phyloP scores from a whole-genome alignment of 2,329 filamentous ascomycete genomes.

The Camptophora hylomeconis region DNA sequence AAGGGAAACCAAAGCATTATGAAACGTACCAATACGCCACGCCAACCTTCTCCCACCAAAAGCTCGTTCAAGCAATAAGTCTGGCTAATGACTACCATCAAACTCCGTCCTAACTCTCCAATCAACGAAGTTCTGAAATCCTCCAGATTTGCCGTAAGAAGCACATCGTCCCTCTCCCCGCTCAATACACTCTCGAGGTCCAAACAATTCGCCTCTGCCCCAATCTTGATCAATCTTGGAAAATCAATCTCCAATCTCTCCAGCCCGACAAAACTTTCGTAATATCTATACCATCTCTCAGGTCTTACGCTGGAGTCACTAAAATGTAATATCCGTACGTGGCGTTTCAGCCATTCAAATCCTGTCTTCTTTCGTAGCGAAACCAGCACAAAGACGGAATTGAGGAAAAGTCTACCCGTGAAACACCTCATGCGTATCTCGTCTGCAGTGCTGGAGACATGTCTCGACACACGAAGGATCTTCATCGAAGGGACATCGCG shows the following conservation, averaged over 20 bases:
- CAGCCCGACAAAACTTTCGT: background rate
- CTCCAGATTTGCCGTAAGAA: conserved; percentile 1
- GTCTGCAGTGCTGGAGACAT: conserved; percentile 1
- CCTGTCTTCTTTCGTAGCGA: background rate
- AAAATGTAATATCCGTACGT: conserved; percentile 3
- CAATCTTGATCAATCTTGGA: conserved; percentile 1
- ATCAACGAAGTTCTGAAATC: conserved; percentile 2
- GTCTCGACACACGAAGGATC: background rate
- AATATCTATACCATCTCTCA: conserved; percentile 3
- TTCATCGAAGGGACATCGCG: background rate
- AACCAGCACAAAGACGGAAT: conserved; percentile 4
- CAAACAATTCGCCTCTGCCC: background rate
- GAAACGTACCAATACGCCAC: conserved; percentile 3
- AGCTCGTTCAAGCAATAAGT: conserved; percentile 1
- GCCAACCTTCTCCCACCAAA: background rate
- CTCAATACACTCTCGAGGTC: background rate
- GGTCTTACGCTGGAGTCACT: conserved; percentile 2
- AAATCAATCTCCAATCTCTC: conserved; percentile 4
- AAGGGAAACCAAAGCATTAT: too few species aligned
- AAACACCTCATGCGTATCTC: background rate
- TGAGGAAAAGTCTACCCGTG: conserved; percentile 3
- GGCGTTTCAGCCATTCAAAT: conserved; percentile 2
- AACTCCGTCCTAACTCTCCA: background rate
- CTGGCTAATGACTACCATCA: conserved; percentile 3
- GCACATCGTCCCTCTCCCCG: conserved; percentile 1